Conservation (phyloP, 1,284 basidiomycete genomes). For the Leccinum fuscescens region DNA sequence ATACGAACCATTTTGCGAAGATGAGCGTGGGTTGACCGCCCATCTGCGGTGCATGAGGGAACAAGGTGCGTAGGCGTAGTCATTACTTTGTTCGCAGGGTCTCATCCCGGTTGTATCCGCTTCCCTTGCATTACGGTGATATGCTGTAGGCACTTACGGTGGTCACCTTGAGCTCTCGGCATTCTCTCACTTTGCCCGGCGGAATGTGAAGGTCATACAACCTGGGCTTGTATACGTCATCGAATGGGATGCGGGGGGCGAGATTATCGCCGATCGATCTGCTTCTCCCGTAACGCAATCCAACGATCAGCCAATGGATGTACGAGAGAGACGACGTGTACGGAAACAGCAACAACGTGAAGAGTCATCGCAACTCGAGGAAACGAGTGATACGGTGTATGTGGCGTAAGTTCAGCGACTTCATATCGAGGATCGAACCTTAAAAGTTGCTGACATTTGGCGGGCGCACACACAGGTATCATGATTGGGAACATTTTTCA, state of each 20-base stretch:
- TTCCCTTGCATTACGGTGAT: slow-evolving; percentile 12
- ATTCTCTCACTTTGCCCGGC: slow-evolving; percentile 76
- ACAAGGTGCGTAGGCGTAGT: slow-evolving; percentile 49
- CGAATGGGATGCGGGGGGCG: slow-evolving; percentile 63
- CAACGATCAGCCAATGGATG: slow-evolving; percentile 27
- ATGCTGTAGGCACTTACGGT: slow-evolving; percentile 73
- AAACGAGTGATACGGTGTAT: slow-evolving; percentile 54
- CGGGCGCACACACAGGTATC: slow-evolving; percentile 53
- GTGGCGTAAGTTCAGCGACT: slow-evolving; percentile 63
- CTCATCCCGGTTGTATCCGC: background rate
- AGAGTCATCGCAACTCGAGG: slow-evolving; percentile 31
- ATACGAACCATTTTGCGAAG: slow-evolving; percentile 88
- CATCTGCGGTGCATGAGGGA: slow-evolving; percentile 77
- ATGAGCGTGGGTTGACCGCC: slow-evolving; percentile 70
- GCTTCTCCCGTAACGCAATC: slow-evolving; percentile 28
- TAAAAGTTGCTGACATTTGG: slow-evolving; percentile 11
- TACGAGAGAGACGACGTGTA: slow-evolving; percentile 33
- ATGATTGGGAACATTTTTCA: slow-evolving; percentile 95
- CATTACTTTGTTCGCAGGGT: slow-evolving; percentile 2
- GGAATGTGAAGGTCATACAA: slow-evolving; percentile 88
- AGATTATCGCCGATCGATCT: slow-evolving; percentile 31
- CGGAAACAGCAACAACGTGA: slow-evolving; percentile 31
- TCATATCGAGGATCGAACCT: slow-evolving; percentile 13
- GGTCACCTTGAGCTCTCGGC: slow-evolving; percentile 90
- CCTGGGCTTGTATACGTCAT: slow-evolving; percentile 84